These are phyloP conservation scores for Leucosporidium yakuticum DNA, from an alignment of 768 basidiomycete species.

Conservation along the genomic window DNA sequence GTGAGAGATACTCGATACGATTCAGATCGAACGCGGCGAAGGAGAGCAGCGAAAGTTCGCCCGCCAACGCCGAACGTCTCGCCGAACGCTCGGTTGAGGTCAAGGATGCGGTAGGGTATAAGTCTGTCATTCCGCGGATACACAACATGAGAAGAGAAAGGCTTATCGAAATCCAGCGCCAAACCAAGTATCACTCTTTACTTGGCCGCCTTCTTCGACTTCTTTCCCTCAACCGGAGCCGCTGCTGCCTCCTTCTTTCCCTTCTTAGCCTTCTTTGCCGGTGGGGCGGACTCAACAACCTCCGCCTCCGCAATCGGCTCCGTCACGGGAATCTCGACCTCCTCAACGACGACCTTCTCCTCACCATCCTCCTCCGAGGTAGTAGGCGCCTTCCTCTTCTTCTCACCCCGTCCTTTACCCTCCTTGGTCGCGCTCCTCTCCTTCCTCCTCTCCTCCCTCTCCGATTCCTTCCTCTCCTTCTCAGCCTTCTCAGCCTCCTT, in stretches of 20 bases:
- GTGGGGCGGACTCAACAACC: not conserved
- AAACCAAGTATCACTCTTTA: no score
- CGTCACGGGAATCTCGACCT: not conserved
- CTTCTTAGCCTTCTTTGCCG: conserved; percentile 1
- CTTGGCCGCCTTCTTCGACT: conserved; percentile 19
- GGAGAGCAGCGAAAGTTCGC: no score
- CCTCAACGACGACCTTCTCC: conserved; percentile 14
- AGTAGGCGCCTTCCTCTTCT: conserved; percentile 16
- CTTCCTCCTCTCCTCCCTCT: conserved; percentile 22
- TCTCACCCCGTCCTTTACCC: conserved; percentile 27
- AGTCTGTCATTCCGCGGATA: no score
- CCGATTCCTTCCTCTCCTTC: conserved; percentile 13
- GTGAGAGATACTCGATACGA: no score
- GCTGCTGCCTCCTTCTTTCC: not conserved
- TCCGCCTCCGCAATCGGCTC: conserved; percentile 6
- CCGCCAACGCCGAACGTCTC: no score
- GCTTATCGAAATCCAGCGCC: no score
- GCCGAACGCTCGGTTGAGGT: no score
- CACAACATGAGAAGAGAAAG: no score
- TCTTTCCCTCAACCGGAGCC: conserved; percentile 3
- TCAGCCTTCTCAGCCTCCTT: conserved; percentile 17
- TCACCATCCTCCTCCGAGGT: conserved; percentile 20
- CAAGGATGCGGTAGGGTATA: no score
- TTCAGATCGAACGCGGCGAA: no score
- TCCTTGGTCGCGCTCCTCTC: conserved; percentile 32